Evolutionary conservation across 225 moss, liverwort and hornwort species (phyloP).

Genomic region (Pseudisothecium myosuroides): DNA sequence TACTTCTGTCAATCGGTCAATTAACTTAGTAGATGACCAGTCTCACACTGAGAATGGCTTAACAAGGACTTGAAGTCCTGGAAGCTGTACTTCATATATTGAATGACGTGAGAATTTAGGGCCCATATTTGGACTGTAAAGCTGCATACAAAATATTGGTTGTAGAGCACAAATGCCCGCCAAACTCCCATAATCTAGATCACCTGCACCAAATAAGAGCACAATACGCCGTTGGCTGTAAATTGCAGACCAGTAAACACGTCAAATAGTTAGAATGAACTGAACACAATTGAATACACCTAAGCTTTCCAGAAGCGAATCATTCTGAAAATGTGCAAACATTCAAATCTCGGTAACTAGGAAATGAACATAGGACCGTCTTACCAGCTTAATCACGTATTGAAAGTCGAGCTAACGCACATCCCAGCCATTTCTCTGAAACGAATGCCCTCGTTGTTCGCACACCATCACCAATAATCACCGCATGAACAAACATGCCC

Average conservation of each 20-base stretch:
- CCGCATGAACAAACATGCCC: constrained; percentile 27
- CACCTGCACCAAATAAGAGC: constrained; percentile 2
- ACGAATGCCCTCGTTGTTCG: not conserved
- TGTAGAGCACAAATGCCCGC: not conserved
- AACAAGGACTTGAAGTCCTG: not conserved
- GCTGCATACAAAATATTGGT: not conserved
- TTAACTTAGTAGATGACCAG: not conserved
- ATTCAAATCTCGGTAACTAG: not conserved
- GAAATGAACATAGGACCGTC: not conserved
- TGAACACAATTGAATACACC: not conserved
- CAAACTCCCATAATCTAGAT: not conserved
- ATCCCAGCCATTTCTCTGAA: not conserved
- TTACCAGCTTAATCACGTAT: not conserved
- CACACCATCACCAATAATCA: constrained; percentile 33
- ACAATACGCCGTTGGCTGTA: not conserved
- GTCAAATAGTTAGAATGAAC: not conserved
- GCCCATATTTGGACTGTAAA: not conserved
- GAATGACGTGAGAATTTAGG: not conserved
- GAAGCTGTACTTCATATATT: not conserved
- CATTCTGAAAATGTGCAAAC: not conserved
- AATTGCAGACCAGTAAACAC: not conserved
- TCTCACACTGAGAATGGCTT: not conserved
- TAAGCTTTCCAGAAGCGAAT: not conserved
- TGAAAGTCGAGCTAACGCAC: not conserved
- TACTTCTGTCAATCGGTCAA: not conserved